These are phyloP conservation scores for Cornus controversa DNA, from an alignment of 148 eudicot genomes.

Conservation along the genomic window DNA sequence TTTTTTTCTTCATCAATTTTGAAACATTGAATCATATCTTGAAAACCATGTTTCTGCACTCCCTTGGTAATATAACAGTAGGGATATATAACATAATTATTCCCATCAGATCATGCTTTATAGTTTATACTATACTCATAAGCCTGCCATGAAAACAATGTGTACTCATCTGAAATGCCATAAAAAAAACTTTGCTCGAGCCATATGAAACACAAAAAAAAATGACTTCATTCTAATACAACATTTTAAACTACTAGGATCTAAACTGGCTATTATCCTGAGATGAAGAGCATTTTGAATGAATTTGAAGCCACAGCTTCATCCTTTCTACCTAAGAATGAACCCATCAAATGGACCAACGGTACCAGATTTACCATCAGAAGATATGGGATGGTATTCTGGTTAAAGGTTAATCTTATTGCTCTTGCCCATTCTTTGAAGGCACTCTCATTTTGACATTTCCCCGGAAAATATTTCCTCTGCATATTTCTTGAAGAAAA, in stretches of 20 bases:
- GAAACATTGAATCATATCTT: slow-evolving; percentile 21
- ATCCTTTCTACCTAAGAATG: neutral
- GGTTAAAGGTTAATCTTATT: neutral
- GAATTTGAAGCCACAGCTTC: neutral
- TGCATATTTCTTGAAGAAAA: neutral
- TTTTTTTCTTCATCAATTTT: too few relatives aligned
- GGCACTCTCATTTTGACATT: neutral
- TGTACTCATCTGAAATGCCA: slow-evolving; percentile 4
- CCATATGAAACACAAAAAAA: neutral
- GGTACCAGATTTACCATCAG: neutral
- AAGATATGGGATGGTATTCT: neutral
- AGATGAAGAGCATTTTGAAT: neutral
- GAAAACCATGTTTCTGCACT: slow-evolving; percentile 16
- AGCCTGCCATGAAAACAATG: neutral
- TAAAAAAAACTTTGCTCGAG: neutral
- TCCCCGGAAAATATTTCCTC: neutral
- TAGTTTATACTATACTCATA: neutral
- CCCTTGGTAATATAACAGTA: neutral
- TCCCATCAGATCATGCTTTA: neutral
- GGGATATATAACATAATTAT: neutral
- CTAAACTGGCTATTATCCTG: neutral
- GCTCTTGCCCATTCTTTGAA: neutral
- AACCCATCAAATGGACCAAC: neutral
- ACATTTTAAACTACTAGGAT: neutral
- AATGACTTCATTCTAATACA: neutral